These are phyloP conservation scores for Oryza glaberrima DNA, from an alignment of 176 grass and related monocot species.

Conservation along the genomic window DNA sequence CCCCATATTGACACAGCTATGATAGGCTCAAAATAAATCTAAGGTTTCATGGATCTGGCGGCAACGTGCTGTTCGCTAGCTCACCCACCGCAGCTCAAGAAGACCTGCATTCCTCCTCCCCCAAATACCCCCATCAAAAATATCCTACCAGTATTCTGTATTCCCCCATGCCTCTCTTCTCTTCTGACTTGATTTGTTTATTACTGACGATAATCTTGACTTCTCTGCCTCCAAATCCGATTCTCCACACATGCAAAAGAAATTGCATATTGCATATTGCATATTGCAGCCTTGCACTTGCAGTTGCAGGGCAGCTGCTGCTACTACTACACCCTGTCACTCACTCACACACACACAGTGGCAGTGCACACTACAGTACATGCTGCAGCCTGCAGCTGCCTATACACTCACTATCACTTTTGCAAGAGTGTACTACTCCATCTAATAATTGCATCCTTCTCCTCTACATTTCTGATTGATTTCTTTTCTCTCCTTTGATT, in stretches of 20 bases:
- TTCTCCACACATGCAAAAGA: slow-evolving; percentile 21
- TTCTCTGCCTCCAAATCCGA: neutral
- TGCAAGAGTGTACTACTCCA: neutral
- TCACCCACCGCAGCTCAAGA: neutral
- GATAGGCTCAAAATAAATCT: too few species aligned
- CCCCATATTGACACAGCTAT: too few species aligned
- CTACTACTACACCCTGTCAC: slow-evolving; percentile 9
- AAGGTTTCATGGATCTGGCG: neutral
- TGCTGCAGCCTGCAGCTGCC: neutral
- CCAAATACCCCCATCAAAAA: neutral
- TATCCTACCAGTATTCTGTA: neutral
- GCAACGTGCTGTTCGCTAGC: neutral
- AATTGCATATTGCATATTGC: neutral
- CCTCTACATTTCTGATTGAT: slow-evolving; percentile 25
- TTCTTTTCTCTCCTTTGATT: slow-evolving; percentile 33
- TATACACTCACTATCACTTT: slow-evolving; percentile 26
- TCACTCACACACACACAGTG: slow-evolving; percentile 1
- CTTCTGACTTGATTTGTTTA: slow-evolving; percentile 1
- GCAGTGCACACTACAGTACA: too few species aligned
- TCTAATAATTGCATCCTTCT: slow-evolving; percentile 32
- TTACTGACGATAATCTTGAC: slow-evolving; percentile 19
- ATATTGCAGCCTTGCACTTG: too few species aligned
- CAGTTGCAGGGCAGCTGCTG: neutral
- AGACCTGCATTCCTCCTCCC: neutral
- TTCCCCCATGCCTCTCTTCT: neutral